A percentile compares a stretch with the other conserved stretches of the same genome.
Evolutionary conservation across 2,329 filamentous ascomycete species (phyloP).

Genomic region (Colletotrichum sp.): DNA sequence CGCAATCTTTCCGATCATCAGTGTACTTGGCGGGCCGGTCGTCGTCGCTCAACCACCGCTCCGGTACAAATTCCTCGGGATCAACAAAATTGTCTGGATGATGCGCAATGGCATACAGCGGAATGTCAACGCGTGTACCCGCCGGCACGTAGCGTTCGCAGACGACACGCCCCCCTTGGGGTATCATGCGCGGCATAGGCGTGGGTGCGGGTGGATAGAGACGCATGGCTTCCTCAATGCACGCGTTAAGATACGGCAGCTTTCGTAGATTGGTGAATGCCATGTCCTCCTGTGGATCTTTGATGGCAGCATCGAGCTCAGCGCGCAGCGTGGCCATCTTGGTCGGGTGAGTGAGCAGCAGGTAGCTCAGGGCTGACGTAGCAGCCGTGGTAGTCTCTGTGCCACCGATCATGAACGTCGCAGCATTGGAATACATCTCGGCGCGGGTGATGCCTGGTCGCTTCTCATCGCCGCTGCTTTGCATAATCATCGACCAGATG

Average conservation of each 20-base stretch:
- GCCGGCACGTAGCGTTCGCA: constrained; percentile 35
- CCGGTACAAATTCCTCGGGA: constrained; percentile 49
- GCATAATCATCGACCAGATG: constrained; percentile 16
- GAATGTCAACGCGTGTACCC: constrained; percentile 20
- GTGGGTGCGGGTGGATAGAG: constrained; percentile 32
- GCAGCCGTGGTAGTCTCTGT: constrained; percentile 52
- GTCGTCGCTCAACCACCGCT: constrained; percentile 41
- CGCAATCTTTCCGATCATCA: background rate
- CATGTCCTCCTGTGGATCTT: constrained; percentile 37
- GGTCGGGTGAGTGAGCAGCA: constrained; percentile 37
- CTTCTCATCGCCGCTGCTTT: constrained; percentile 1
- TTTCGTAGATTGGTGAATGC: constrained; percentile 30
- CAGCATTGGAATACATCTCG: constrained; percentile 23
- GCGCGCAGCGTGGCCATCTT: constrained; percentile 33
- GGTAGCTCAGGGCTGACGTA: constrained; percentile 44
- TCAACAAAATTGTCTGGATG: constrained; percentile 43
- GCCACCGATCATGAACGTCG: constrained; percentile 39
- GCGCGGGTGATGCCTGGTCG: constrained; percentile 3
- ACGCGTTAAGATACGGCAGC: constrained; percentile 44
- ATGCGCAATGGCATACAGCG: constrained; percentile 14
- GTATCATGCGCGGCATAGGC: constrained; percentile 31
- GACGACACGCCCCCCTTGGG: constrained; percentile 36
- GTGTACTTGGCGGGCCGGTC: background rate
- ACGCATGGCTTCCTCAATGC: constrained; percentile 46
- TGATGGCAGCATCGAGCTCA: constrained; percentile 35